phyloP scores from a whole-genome alignment of 495 filamentous ascomycete genomes.

The Aspergillus heteromorphus region DNA sequence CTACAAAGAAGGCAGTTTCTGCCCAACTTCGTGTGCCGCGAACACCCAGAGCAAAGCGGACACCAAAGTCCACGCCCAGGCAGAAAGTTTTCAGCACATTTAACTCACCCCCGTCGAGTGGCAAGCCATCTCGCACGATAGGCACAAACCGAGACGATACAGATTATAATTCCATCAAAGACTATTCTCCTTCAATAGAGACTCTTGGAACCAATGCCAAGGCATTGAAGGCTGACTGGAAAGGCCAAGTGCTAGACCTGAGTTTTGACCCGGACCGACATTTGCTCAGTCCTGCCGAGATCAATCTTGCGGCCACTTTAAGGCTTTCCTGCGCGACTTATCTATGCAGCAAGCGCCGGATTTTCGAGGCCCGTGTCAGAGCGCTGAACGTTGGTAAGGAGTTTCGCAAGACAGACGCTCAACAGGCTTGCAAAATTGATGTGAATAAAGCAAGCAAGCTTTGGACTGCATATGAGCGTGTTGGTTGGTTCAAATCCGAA shows the following conservation, averaged over 20 bases:
- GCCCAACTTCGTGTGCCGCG: conserved; percentile 28
- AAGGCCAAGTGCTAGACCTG: conserved; percentile 74
- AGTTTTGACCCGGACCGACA: conserved; percentile 70
- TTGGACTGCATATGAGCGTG: conserved; percentile 84
- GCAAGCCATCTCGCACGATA: conserved; percentile 36
- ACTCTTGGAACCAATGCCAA: conserved; percentile 62
- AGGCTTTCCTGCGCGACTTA: conserved; percentile 88
- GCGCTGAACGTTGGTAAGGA: conserved; percentile 69
- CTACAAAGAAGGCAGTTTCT: conserved; percentile 26
- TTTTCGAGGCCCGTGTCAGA: conserved; percentile 74
- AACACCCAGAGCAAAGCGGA: conserved; percentile 39
- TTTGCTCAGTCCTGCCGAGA: conserved; percentile 74
- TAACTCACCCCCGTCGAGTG: conserved; percentile 31
- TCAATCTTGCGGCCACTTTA: conserved; percentile 71
- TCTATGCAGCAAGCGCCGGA: conserved; percentile 88
- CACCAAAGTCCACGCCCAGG: conserved; percentile 43
- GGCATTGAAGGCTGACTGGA: conserved; percentile 80
- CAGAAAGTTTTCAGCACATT: conserved; percentile 42
- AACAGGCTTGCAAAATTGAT: conserved; percentile 96
- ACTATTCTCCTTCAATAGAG: conserved; percentile 69
- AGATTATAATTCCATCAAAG: conserved; percentile 71
- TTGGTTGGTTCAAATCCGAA: conserved; percentile 75
- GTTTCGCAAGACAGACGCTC: conserved; percentile 96
- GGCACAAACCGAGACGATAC: conserved; percentile 74
- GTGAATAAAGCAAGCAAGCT: conserved; percentile 98